These are phyloP conservation scores for Coemansia sp. DNA, from an alignment of 192 early-diverging fungal species.

Conservation along the genomic window DNA sequence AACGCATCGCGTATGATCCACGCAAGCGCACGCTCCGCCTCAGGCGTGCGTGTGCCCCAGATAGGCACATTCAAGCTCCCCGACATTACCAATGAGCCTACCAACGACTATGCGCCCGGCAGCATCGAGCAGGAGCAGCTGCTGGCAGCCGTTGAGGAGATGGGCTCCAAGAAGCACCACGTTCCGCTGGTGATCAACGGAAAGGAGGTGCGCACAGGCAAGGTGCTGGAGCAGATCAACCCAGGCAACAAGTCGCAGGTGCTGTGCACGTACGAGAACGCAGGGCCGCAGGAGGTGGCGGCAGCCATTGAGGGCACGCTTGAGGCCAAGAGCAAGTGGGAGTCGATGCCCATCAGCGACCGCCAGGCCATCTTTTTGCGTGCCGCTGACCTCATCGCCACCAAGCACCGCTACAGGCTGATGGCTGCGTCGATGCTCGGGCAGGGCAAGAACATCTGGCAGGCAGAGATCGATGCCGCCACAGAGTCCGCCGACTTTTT, in stretches of 20 bases:
- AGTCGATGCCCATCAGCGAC: conserved; percentile 89
- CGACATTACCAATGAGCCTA: conserved; percentile 83
- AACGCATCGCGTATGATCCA: conserved; percentile 1
- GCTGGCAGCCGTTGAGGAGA: conserved; percentile 73
- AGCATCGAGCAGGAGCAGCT: conserved; percentile 73
- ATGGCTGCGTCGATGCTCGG: conserved; percentile 98
- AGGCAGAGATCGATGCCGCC: conserved; percentile 98
- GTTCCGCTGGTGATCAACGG: conserved; percentile 88
- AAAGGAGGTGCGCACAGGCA: conserved; percentile 71
- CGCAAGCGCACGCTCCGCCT: conserved; percentile 8
- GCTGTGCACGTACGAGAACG: conserved; percentile 83
- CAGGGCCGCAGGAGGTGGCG: conserved; percentile 66
- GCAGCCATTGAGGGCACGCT: conserved; percentile 88
- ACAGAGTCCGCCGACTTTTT: conserved; percentile 93
- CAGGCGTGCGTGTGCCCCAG: conserved; percentile 55
- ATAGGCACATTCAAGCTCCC: conserved; percentile 82
- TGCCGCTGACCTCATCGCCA: conserved; percentile 89
- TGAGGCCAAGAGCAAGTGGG: conserved; percentile 84
- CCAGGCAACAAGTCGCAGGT: conserved; percentile 81
- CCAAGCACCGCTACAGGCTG: conserved; percentile 89
- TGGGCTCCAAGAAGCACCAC: conserved; percentile 65
- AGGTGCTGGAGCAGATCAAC: conserved; percentile 70
- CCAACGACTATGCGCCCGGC: conserved; percentile 76
- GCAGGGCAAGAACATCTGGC: conserved; percentile 98
- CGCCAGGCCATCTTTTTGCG: conserved; percentile 95